Percentiles rank a stretch among this genome's conserved stretches.
These are phyloP conservation scores for Daldinia sp. DNA, from an alignment of 2,329 filamentous ascomycete species.

Conservation along the genomic window DNA sequence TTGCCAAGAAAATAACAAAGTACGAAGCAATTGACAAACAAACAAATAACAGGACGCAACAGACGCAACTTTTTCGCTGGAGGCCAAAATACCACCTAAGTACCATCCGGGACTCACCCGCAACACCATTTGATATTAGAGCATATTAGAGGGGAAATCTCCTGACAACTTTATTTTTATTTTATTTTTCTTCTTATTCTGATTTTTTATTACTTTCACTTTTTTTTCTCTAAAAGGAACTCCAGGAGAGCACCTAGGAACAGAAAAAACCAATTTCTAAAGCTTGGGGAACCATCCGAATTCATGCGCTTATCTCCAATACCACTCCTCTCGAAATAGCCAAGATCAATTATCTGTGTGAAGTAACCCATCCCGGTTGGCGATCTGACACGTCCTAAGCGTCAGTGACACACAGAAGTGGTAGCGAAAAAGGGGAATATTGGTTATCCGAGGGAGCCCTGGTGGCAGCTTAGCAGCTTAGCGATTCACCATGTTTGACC, in stretches of 20 bases:
- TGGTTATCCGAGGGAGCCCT: background rate
- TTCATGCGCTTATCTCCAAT: slow-evolving; percentile 27
- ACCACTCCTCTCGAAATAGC: slow-evolving; percentile 23
- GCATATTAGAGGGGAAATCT: slow-evolving; percentile 28
- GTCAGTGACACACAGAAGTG: slow-evolving; percentile 22
- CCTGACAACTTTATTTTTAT: slow-evolving; percentile 18
- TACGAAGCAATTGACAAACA: slow-evolving; percentile 33
- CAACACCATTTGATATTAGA: background rate
- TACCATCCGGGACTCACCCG: slow-evolving; percentile 6
- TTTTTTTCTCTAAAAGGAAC: slow-evolving; percentile 5
- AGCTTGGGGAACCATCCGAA: slow-evolving; percentile 10
- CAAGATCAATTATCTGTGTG: slow-evolving; percentile 34
- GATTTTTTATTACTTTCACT: background rate
- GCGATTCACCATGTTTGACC: slow-evolving; percentile 53
- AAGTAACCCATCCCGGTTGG: slow-evolving; percentile 35
- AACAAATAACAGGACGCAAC: slow-evolving; percentile 9
- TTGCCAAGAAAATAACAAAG: slow-evolving; percentile 26
- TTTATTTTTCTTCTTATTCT: no score
- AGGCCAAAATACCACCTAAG: slow-evolving; percentile 33
- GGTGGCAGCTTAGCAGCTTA: background rate
- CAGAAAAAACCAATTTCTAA: slow-evolving; percentile 1
- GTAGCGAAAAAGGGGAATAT: slow-evolving; percentile 23
- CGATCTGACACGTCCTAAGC: slow-evolving; percentile 42
- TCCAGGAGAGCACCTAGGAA: background rate
- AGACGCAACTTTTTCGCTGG: slow-evolving; percentile 15